Conservation (phyloP, 2,329 filamentous ascomycete species). For the Coniochaeta hoffmannii region DNA sequence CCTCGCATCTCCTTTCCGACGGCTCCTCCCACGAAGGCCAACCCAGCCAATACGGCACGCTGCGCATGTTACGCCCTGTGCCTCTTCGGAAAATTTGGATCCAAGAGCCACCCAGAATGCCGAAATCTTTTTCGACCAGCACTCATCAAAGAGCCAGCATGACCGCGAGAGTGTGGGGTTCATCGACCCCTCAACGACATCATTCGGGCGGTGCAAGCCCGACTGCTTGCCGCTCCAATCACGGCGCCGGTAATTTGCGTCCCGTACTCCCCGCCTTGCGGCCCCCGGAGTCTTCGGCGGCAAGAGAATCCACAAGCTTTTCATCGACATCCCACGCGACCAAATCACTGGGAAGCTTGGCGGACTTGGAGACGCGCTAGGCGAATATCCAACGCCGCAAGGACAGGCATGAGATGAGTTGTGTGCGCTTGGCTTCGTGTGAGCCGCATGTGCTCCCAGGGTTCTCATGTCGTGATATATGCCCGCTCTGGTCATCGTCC, state of each 20-base stretch:
- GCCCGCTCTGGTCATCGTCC: too few species aligned
- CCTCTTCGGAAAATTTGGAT: not conserved
- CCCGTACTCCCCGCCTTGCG: not conserved
- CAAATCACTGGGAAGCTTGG: constrained; percentile 1
- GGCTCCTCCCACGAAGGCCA: not conserved
- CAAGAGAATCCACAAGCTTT: not conserved
- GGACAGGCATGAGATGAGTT: not conserved
- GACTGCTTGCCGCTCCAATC: not conserved
- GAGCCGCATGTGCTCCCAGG: not conserved
- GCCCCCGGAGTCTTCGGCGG: not conserved
- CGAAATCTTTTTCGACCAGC: not conserved
- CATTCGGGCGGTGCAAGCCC: not conserved
- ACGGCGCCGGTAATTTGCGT: not conserved
- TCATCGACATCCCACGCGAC: not conserved
- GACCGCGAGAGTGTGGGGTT: not conserved
- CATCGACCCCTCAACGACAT: not conserved
- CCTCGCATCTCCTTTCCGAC: not conserved
- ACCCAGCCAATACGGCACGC: not conserved
- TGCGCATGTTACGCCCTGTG: not conserved
- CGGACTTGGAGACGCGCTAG: not conserved
- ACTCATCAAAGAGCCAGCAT: not conserved
- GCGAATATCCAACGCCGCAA: not conserved
- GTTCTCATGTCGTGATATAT: too few species aligned
- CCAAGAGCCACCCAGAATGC: not conserved
- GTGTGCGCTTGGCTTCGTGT: not conserved